A percentile compares a stretch with the other conserved stretches of the same genome.
phyloP scores from a whole-genome alignment of 306 rosid genomes.

The Psophocarpus tetragonolobus region DNA sequence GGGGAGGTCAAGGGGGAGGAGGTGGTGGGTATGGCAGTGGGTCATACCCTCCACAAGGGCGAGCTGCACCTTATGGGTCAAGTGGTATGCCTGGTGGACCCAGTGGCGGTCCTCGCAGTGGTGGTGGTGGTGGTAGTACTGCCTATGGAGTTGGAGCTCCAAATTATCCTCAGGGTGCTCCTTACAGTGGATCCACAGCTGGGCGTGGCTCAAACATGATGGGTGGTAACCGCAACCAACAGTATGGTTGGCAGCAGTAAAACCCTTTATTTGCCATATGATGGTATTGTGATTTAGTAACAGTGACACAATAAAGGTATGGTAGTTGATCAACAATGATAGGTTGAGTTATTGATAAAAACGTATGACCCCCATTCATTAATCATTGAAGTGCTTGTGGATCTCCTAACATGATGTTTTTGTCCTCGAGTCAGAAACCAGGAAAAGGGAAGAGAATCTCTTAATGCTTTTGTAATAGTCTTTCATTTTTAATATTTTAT shows the following conservation, averaged over 20 bases:
- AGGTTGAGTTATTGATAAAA: background rate
- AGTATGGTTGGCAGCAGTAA: constrained; percentile 58
- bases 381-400: background rate
- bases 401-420: background rate
- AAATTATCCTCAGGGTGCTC: constrained; percentile 53
- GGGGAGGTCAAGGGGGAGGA: constrained; percentile 52
- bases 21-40: constrained; percentile 48
- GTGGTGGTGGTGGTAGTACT: constrained; percentile 41
- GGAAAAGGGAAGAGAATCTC: background rate
- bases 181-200: constrained; percentile 53
- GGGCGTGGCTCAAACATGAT: constrained; percentile 49
- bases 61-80: constrained; percentile 64
- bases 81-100: constrained; percentile 58
- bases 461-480: too few relatives aligned
- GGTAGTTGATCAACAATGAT: background rate
- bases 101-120: constrained; percentile 64
- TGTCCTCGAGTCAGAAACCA: background rate
- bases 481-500: too few relatives aligned
- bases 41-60: constrained; percentile 69
- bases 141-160: constrained; percentile 60
- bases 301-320: background rate
- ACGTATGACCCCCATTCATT: background rate
- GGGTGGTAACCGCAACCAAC: constrained; percentile 59
- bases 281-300: background rate
- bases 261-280: background rate